Evolutionary conservation across 805 yeast species (phyloP).

Genomic region (Candida coquimbonensis): DNA sequence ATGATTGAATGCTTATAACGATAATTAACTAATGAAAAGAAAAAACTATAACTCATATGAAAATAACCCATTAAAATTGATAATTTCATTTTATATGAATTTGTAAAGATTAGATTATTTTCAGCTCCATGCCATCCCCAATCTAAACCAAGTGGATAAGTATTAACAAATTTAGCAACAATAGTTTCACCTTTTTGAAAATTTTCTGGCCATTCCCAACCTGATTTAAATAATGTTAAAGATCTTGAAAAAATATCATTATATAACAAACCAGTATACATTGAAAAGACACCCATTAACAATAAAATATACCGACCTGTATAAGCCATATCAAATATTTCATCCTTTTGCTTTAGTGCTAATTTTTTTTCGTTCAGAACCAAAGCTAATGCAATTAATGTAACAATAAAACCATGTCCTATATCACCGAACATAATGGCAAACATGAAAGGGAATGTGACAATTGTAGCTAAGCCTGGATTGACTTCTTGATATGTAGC

Average conservation of each 20-base stretch:
- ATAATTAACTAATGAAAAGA: conserved; percentile 80
- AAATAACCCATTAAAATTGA: conserved; percentile 90
- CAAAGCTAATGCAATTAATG: conserved; percentile 62
- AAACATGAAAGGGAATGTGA: conserved; percentile 97
- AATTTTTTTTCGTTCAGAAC: conserved; percentile 71
- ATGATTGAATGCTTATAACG: conserved; percentile 58
- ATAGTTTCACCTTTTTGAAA: conserved; percentile 58
- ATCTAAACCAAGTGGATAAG: conserved; percentile 83
- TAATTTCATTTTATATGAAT: conserved; percentile 95
- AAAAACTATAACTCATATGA: conserved; percentile 88
- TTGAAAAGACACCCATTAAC: conserved; percentile 90
- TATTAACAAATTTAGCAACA: conserved; percentile 58
- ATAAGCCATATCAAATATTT: conserved; percentile 94
- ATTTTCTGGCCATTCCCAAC: conserved; percentile 88
- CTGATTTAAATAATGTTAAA: conserved; percentile 76
- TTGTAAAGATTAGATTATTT: conserved; percentile 80
- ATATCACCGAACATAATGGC: conserved; percentile 99
- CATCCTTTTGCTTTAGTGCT: conserved; percentile 69
- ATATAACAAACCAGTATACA: conserved; percentile 91
- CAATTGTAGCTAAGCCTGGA: conserved; percentile 90
- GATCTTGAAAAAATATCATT: conserved; percentile 91
- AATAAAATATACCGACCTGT: conserved; percentile 86
- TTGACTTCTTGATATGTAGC: conserved; percentile 92
- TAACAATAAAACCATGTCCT: conserved; percentile 88
- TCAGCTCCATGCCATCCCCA: conserved; percentile 98